phyloP scores from a whole-genome alignment of 805 yeast species.

The Saccharomycopsis lassenensis region DNA sequence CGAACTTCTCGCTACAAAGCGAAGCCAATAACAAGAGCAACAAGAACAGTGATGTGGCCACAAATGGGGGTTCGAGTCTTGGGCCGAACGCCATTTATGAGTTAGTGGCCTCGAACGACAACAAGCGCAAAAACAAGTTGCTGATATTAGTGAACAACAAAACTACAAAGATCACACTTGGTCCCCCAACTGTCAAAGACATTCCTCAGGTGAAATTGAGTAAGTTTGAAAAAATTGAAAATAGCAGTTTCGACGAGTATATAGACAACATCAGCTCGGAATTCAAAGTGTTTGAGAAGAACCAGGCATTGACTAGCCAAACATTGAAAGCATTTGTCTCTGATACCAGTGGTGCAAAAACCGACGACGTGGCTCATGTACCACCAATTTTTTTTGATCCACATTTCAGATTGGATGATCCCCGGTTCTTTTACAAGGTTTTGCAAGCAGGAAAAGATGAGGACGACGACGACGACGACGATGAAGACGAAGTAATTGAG shows the following conservation, averaged over 20 bases:
- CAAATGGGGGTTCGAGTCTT: slow-evolving; percentile 28
- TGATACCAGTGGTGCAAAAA: slow-evolving; percentile 1
- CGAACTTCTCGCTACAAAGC: slow-evolving; percentile 12
- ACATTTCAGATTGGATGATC: slow-evolving; percentile 77
- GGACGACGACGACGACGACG: slow-evolving; percentile 17
- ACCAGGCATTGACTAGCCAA: slow-evolving; percentile 32
- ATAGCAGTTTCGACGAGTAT: slow-evolving; percentile 34
- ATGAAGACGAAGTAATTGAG: slow-evolving; percentile 16
- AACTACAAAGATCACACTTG: slow-evolving; percentile 36
- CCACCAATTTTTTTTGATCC: slow-evolving; percentile 61
- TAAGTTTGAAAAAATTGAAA: slow-evolving; percentile 36
- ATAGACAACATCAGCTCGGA: slow-evolving; percentile 32
- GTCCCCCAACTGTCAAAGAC: slow-evolving; percentile 67
- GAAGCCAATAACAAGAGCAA: slow-evolving; percentile 6
- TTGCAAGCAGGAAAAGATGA: slow-evolving; percentile 44
- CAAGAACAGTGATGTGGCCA: background rate
- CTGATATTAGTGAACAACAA: slow-evolving; percentile 23
- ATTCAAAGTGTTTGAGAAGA: slow-evolving; percentile 33
- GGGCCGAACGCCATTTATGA: slow-evolving; percentile 74
- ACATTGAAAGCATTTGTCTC: slow-evolving; percentile 28
- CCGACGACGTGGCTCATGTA: slow-evolving; percentile 24
- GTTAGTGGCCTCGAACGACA: slow-evolving; percentile 52
- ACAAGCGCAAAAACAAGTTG: slow-evolving; percentile 25
- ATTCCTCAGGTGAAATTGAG: slow-evolving; percentile 72
- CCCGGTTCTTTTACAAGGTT: slow-evolving; percentile 69